Percentiles rank a stretch among this genome's conserved stretches.
Evolutionary conservation across 768 basidiomycete genomes (phyloP).

Genomic region (Lentinus tigrinus): DNA sequence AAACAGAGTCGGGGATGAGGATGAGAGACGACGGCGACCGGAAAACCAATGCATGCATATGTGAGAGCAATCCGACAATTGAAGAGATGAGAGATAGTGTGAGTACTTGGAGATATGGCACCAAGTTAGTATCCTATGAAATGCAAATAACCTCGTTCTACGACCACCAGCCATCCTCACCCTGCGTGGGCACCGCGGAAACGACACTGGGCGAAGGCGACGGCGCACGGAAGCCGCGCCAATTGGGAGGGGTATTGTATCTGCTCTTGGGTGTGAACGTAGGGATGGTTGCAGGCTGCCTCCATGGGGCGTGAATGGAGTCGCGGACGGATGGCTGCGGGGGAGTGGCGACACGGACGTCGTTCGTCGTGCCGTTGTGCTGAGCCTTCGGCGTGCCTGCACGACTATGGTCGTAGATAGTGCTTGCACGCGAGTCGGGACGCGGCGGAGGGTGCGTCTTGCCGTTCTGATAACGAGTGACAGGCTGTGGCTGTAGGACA

Average conservation of each 20-base stretch:
- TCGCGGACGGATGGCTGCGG: slow-evolving; percentile 65
- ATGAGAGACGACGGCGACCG: neutral
- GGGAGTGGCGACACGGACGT: slow-evolving; percentile 46
- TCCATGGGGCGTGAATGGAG: slow-evolving; percentile 58
- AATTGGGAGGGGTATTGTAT: slow-evolving; percentile 19
- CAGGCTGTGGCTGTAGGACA: slow-evolving; percentile 30
- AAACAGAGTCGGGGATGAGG: neutral
- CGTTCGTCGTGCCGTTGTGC: slow-evolving; percentile 35
- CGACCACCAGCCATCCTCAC: slow-evolving; percentile 79
- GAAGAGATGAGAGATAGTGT: slow-evolving; percentile 4
- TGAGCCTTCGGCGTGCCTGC: slow-evolving; percentile 51
- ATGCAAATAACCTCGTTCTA: too few species aligned
- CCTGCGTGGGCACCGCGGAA: slow-evolving; percentile 68
- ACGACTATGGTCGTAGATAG: slow-evolving; percentile 50
- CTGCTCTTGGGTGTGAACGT: slow-evolving; percentile 32
- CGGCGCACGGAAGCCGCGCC: slow-evolving; percentile 39
- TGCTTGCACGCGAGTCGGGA: slow-evolving; percentile 77
- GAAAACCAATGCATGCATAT: slow-evolving; percentile 15
- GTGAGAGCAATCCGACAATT: slow-evolving; percentile 15
- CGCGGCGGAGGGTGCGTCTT: slow-evolving; percentile 49
- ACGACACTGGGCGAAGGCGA: slow-evolving; percentile 79
- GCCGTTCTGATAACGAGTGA: slow-evolving; percentile 43
- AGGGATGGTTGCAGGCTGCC: slow-evolving; percentile 41
- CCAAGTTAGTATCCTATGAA: neutral
- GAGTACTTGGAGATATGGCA: neutral